Conservation (phyloP, 495 filamentous ascomycete genomes). For the Sphaerosporella brunnea region DNA sequence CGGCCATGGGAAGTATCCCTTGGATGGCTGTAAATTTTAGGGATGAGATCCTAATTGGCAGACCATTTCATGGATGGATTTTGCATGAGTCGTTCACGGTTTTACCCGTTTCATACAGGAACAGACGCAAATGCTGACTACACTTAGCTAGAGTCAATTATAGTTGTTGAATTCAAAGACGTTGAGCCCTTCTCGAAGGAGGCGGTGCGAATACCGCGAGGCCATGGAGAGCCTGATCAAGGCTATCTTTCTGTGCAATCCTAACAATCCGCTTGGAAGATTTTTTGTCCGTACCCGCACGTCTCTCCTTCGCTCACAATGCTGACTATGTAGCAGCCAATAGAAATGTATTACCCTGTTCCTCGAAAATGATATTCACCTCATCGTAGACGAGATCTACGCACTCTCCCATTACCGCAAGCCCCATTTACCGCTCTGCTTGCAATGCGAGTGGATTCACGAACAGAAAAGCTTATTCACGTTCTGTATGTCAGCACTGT, state of each 20-base stretch:
- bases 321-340: too few relatives aligned
- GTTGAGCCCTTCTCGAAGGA: not conserved
- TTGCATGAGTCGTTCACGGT: not conserved
- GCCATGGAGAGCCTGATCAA: conserved; percentile 8
- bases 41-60: conserved; percentile 4
- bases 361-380: conserved; percentile 21
- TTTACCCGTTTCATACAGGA: not conserved
- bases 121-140: not conserved
- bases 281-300: conserved; percentile 10
- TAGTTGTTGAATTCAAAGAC: not conserved
- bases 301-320: not conserved
- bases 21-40: not conserved
- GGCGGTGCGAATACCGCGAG: not conserved
- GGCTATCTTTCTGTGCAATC: conserved; percentile 19
- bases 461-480: not conserved
- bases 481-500: not conserved
- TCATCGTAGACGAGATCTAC: conserved; percentile 28
- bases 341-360: conserved; percentile 19
- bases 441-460: not conserved
- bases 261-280: conserved; percentile 16
- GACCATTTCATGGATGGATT: conserved; percentile 2
- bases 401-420: conserved; percentile 7
- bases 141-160: not conserved
- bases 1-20: not conserved
- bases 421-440: conserved; percentile 1